Conservation (phyloP, 106 monocot genomes). For the Dendrobium nobile region DNA sequence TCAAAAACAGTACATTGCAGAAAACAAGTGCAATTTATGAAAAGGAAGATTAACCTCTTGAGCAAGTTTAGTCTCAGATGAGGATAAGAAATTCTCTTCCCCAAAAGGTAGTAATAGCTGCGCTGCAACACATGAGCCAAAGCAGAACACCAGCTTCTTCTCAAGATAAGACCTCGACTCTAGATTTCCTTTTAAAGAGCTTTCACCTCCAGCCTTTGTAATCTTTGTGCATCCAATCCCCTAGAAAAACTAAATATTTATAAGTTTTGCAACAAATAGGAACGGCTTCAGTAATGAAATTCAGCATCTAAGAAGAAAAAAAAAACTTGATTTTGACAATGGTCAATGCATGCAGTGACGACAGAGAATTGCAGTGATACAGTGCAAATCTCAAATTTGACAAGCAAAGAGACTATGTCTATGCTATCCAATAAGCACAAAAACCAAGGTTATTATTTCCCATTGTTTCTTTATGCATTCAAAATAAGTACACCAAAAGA, state of each 20-base stretch:
- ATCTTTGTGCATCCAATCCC: slow-evolving; percentile 93
- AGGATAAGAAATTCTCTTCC: slow-evolving; percentile 78
- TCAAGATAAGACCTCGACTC: slow-evolving; percentile 84
- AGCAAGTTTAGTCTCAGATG: slow-evolving; percentile 72
- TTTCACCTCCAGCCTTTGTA: slow-evolving; percentile 58
- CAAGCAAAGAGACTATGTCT: background rate
- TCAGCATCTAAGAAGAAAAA: background rate
- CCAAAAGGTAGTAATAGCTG: slow-evolving; percentile 75
- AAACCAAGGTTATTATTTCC: background rate
- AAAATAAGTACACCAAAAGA: background rate
- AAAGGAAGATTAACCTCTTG: slow-evolving; percentile 52
- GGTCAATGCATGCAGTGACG: background rate
- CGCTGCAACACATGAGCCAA: slow-evolving; percentile 76
- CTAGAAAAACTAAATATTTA: slow-evolving; percentile 18
- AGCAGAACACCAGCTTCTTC: slow-evolving; percentile 82
- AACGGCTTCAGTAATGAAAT: background rate
- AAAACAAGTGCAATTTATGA: background rate
- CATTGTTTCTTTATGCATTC: background rate
- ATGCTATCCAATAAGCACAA: background rate
- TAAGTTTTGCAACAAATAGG: background rate
- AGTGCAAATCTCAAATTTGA: background rate
- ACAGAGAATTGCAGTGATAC: background rate
- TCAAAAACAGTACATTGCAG: background rate
- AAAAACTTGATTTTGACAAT: background rate
- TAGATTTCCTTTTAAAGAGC: slow-evolving; percentile 66